phyloP scores from a whole-genome alignment of 352 stramenopile species.

The Globisporangium megalacanthum region DNA sequence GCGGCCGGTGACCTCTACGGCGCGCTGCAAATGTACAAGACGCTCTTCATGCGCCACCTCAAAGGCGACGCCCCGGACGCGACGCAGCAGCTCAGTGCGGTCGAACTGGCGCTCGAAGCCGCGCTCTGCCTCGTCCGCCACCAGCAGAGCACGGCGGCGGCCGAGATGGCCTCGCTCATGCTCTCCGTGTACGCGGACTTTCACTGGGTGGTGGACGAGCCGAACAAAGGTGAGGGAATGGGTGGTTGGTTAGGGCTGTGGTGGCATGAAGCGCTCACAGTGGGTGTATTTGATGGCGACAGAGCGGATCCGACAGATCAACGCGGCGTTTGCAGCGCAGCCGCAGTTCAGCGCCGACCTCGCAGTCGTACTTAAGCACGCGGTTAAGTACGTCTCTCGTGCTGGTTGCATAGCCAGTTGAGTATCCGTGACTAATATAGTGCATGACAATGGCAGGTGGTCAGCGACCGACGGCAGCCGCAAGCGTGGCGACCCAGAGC shows the following conservation, averaged over 20 bases:
- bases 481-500: conserved; percentile 70
- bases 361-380: conserved; percentile 64
- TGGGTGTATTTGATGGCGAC: neutral
- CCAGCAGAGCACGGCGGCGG: conserved; percentile 66
- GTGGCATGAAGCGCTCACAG: too few species aligned
- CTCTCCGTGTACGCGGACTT: conserved; percentile 69
- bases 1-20: conserved; percentile 79
- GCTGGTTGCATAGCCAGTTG: neutral
- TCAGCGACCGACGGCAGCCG: conserved; percentile 57
- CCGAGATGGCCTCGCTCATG: conserved; percentile 80
- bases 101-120: conserved; percentile 59
- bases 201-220: conserved; percentile 63
- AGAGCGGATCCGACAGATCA: conserved; percentile 58
- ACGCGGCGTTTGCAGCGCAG: conserved; percentile 52
- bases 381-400: conserved; percentile 52
- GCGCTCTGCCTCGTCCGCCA: conserved; percentile 64
- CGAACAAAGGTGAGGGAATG: conserved; percentile 38
- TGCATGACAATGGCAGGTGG: conserved; percentile 30
- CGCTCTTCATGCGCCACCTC: conserved; percentile 82
- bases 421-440: neutral
- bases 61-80: conserved; percentile 53
- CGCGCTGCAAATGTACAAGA: conserved; percentile 90
- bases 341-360: conserved; percentile 66
- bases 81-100: conserved; percentile 55
- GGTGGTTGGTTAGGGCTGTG: too few species aligned